Percentiles rank a stretch among this genome's conserved stretches.
phyloP scores from a whole-genome alignment of 192 early-diverging fungal species.

The Mortierella alpina region DNA sequence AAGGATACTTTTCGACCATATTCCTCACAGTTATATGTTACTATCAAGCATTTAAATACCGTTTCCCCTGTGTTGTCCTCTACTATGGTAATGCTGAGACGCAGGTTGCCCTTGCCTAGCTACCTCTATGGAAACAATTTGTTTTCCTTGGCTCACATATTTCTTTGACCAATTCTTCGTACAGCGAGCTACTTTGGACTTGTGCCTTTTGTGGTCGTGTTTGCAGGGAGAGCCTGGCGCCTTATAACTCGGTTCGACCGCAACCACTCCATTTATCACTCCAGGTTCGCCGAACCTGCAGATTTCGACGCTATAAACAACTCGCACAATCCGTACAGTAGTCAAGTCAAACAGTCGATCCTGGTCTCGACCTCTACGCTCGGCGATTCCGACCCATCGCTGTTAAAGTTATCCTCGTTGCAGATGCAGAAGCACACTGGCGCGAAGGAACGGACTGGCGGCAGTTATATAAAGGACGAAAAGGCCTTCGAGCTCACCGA shows the following conservation, averaged over 20 bases:
- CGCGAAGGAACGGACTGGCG: too few species aligned
- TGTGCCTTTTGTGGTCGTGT: constrained; percentile 29
- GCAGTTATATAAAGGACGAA: background rate
- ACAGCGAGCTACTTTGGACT: constrained; percentile 20
- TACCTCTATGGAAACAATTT: background rate
- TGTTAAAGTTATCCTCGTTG: background rate
- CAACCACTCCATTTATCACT: constrained; percentile 38
- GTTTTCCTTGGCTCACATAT: background rate
- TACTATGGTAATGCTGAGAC: constrained; percentile 15
- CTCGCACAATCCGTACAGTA: background rate
- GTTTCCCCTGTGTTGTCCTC: constrained; percentile 23
- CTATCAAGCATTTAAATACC: constrained; percentile 30
- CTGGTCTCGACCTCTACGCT: background rate
- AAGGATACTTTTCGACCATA: constrained; percentile 25
- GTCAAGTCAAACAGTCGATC: background rate
- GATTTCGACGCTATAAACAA: constrained; percentile 18
- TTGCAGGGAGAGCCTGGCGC: constrained; percentile 34
- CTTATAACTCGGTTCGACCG: constrained; percentile 40
- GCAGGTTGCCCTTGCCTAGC: background rate
- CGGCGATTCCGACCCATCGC: background rate
- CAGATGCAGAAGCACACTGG: background rate
- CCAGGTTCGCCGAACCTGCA: constrained; percentile 37
- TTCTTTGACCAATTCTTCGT: background rate
- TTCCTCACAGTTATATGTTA: constrained; percentile 15
- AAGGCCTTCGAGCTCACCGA: constrained; percentile 18